Conservation (phyloP, 148 eudicot species). For the Selenicereus undatus region DNA sequence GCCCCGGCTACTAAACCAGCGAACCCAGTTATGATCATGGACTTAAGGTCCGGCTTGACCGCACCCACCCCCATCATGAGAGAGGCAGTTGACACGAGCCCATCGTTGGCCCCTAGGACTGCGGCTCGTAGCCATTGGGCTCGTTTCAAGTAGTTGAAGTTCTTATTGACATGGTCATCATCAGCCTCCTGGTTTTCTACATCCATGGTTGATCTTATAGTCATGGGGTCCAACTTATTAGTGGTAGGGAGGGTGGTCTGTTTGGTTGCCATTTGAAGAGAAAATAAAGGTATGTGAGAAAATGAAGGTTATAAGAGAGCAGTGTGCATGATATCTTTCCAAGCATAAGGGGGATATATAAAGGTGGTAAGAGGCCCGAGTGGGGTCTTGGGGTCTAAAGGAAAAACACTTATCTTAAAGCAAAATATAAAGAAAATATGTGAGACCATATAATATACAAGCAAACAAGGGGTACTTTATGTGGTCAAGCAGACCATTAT, state of each 20-base stretch:
- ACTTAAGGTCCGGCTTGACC: conserved; percentile 26
- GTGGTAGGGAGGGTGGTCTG: not conserved
- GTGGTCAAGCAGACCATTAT: conserved; percentile 1
- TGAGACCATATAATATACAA: not conserved
- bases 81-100: conserved; percentile 32
- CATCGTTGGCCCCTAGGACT: conserved; percentile 36
- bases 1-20: conserved; percentile 34
- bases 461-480: not conserved
- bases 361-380: not conserved
- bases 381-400: not conserved
- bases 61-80: conserved; percentile 38
- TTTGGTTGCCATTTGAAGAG: not conserved
- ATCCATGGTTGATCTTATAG: not conserved
- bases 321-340: not conserved
- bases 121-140: conserved; percentile 37
- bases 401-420: not conserved
- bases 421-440: not conserved
- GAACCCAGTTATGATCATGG: conserved; percentile 31
- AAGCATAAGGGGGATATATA: conserved; percentile 4
- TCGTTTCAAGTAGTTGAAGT: conserved; percentile 16
- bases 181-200: not conserved
- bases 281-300: not conserved
- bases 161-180: not conserved
- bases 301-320: not conserved
- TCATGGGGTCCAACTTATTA: not conserved